Percentiles rank a stretch among this genome's conserved stretches.
Evolutionary conservation across 2,329 filamentous ascomycete genomes (phyloP).

Genomic region (Grosmannia clavigera): DNA sequence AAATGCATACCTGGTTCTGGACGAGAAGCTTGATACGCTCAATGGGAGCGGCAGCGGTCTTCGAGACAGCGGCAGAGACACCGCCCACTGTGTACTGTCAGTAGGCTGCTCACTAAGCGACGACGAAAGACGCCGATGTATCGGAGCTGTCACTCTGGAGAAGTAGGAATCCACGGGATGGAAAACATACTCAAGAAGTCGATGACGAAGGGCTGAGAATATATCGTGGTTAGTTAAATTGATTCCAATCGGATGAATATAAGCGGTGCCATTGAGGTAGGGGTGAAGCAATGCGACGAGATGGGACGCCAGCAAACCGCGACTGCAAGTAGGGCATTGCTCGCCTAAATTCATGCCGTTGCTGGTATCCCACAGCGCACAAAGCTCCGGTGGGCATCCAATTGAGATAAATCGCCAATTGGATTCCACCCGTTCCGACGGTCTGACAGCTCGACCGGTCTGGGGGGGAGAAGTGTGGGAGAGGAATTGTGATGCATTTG

Average conservation of each 20-base stretch:
- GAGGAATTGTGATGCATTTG: background rate
- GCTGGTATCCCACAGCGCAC: background rate
- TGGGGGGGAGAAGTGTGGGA: background rate
- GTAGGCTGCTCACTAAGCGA: background rate
- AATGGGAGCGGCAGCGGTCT: conserved; percentile 98
- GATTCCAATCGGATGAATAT: background rate
- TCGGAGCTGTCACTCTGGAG: background rate
- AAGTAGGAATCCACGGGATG: background rate
- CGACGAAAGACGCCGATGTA: background rate
- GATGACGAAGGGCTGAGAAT: conserved; percentile 72
- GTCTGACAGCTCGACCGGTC: background rate
- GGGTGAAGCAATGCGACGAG: background rate
- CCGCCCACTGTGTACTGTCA: conserved; percentile 68
- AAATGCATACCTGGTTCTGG: conserved; percentile 89
- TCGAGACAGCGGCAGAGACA: conserved; percentile 99
- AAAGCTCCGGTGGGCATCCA: background rate
- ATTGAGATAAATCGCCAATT: background rate
- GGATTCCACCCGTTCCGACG: background rate
- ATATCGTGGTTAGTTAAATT: background rate
- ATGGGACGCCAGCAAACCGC: background rate
- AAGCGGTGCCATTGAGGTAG: background rate
- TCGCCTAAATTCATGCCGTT: background rate
- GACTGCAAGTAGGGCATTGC: background rate
- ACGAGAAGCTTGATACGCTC: conserved; percentile 99
- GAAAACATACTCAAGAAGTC: conserved; percentile 92